Conservation (phyloP, 306 rosid species). For the Spatholobus suberectus region DNA sequence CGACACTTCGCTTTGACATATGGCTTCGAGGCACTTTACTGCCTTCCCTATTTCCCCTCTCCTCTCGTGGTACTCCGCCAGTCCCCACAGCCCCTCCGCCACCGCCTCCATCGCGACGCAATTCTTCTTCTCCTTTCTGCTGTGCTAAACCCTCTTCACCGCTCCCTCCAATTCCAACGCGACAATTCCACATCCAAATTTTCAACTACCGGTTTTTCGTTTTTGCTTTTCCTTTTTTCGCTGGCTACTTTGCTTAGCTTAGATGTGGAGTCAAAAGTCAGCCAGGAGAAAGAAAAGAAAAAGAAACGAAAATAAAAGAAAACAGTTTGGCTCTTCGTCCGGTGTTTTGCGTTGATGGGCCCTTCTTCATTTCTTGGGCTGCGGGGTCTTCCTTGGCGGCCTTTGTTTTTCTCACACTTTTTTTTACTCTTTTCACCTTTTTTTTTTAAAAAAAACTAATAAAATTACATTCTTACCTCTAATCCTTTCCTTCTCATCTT, state of each 20-base stretch:
- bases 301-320: not conserved
- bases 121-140: not conserved
- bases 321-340: not conserved
- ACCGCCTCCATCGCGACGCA: slow-evolving; percentile 71
- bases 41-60: slow-evolving; percentile 80
- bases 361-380: slow-evolving; percentile 16
- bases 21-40: slow-evolving; percentile 89
- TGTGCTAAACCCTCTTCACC: not conserved
- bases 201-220: not conserved
- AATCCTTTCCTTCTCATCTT: no score
- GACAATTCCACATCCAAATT: not conserved
- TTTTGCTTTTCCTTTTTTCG: not conserved
- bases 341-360: not conserved
- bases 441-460: no score
- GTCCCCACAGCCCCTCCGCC: slow-evolving; percentile 91
- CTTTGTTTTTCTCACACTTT: no score
- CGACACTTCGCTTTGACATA: slow-evolving; percentile 80
- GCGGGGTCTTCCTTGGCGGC: not conserved
- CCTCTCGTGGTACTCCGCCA: slow-evolving; percentile 78
- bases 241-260: not conserved
- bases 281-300: not conserved
- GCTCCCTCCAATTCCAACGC: slow-evolving; percentile 20
- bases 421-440: no score
- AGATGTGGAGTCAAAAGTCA: slow-evolving; percentile 22
- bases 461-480: no score